Conservation (phyloP, 805 yeast genomes). For the Metahyphopichia silvanorum region DNA sequence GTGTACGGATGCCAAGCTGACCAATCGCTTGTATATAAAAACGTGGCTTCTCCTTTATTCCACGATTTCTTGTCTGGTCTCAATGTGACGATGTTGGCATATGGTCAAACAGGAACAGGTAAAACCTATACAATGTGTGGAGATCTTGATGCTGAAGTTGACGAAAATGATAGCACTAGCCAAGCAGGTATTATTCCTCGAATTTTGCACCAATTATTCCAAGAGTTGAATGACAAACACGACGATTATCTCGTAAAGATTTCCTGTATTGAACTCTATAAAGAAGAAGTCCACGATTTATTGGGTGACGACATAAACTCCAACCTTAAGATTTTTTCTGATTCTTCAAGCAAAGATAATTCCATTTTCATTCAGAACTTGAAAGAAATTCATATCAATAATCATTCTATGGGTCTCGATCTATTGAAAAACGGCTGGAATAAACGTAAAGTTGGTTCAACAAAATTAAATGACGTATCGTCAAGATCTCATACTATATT, state of each 20-base stretch:
- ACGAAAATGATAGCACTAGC: slow-evolving; percentile 1
- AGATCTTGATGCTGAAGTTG: slow-evolving; percentile 15
- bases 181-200: slow-evolving; percentile 59
- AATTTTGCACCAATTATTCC: slow-evolving; percentile 49
- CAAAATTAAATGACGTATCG: slow-evolving; percentile 70
- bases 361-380: slow-evolving; percentile 58
- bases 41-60: slow-evolving; percentile 70
- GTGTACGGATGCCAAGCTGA: slow-evolving; percentile 83
- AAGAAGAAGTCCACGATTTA: slow-evolving; percentile 79
- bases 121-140: slow-evolving; percentile 77
- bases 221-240: slow-evolving; percentile 29
- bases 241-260: slow-evolving; percentile 66
- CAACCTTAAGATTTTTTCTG: slow-evolving; percentile 3
- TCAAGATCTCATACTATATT: slow-evolving; percentile 79
- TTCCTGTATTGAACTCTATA: slow-evolving; percentile 82
- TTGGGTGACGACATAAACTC: slow-evolving; percentile 46
- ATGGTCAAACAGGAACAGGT: slow-evolving; percentile 86
- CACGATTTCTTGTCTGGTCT: slow-evolving; percentile 58
- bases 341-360: slow-evolving; percentile 4
- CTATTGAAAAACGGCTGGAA: slow-evolving; percentile 55
- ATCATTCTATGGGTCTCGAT: slow-evolving; percentile 54
- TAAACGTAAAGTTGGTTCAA: slow-evolving; percentile 64
- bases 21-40: slow-evolving; percentile 62
- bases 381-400: slow-evolving; percentile 55
- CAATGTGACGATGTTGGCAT: slow-evolving; percentile 78